Percentiles rank a stretch among this genome's conserved stretches.
Conservation (phyloP, 2,329 filamentous ascomycete species). For the Fusarium palustre region DNA sequence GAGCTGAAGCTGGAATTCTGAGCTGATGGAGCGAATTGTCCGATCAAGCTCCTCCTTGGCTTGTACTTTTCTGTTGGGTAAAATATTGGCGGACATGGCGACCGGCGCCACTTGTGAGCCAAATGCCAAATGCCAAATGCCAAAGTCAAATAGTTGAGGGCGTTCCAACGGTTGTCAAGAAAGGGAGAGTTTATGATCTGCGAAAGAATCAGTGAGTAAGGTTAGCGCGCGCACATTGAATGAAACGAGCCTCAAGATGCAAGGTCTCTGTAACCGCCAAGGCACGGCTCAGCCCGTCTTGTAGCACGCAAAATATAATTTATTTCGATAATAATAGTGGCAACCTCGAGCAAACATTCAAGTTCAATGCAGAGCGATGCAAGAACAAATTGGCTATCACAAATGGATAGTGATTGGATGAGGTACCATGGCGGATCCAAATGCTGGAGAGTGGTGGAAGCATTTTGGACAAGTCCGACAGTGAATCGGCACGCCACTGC, state of each 20-base stretch:
- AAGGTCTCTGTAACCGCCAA: not conserved
- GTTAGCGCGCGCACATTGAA: constrained; percentile 2
- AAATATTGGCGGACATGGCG: constrained; percentile 32
- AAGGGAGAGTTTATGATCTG: constrained; percentile 5
- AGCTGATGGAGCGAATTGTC: constrained; percentile 45
- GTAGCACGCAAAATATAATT: not conserved
- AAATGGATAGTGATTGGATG: constrained; percentile 31
- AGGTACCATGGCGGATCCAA: not conserved
- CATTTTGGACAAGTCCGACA: constrained; percentile 11
- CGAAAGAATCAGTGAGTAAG: constrained; percentile 2
- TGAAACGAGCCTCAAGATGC: constrained; percentile 9
- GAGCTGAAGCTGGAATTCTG: constrained; percentile 45
- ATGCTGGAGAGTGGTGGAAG: constrained; percentile 1
- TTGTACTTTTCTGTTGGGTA: constrained; percentile 6
- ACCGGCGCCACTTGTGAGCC: constrained; percentile 12
- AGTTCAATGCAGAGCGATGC: constrained; percentile 2
- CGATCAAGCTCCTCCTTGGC: constrained; percentile 41
- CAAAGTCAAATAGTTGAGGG: not conserved
- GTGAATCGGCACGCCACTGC: constrained; percentile 26
- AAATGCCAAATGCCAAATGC: constrained; percentile 7
- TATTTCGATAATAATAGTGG: not conserved
- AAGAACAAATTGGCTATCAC: constrained; percentile 23
- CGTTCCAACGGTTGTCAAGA: not conserved
- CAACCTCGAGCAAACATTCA: constrained; percentile 4
- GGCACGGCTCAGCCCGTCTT: not conserved